Conservation (phyloP, 2,329 filamentous ascomycete genomes). For the Xylogone sp. region DNA sequence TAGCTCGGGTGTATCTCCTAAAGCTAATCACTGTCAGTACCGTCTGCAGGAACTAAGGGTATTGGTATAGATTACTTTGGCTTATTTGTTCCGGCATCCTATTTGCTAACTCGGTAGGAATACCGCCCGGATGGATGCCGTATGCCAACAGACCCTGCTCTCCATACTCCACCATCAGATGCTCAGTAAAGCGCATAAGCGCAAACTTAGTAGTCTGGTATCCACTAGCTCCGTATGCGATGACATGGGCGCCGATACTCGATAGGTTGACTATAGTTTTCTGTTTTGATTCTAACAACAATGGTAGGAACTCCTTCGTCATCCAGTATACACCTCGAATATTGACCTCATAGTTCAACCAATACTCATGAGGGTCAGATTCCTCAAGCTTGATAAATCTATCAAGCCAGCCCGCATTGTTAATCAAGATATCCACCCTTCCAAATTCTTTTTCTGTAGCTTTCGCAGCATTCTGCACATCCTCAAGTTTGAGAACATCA, state of each 20-base stretch:
- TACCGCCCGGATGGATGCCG: constrained; percentile 35
- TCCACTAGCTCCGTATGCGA: constrained; percentile 33
- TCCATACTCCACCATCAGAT: constrained; percentile 41
- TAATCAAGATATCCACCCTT: constrained; percentile 35
- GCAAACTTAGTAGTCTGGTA: constrained; percentile 49
- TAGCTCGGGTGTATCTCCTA: constrained; percentile 35
- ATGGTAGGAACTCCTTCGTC: constrained; percentile 35
- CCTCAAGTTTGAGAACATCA: constrained; percentile 29
- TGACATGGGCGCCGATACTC: constrained; percentile 37
- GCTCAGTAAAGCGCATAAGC: constrained; percentile 45
- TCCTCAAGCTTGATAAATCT: constrained; percentile 13
- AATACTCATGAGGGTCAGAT: constrained; percentile 22
- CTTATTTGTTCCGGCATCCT: constrained; percentile 27
- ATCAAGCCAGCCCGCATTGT: constrained; percentile 38
- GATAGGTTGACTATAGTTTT: constrained; percentile 46
- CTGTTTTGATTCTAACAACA: constrained; percentile 13
- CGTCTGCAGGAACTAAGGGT: neutral
- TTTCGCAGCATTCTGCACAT: constrained; percentile 25
- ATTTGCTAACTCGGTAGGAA: constrained; percentile 34
- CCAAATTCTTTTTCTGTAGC: constrained; percentile 21
- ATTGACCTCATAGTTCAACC: constrained; percentile 41
- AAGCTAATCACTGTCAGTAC: constrained; percentile 10
- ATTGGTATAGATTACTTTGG: constrained; percentile 11
- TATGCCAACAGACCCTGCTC: constrained; percentile 37
- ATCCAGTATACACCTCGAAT: constrained; percentile 41